Evolutionary conservation across 306 rosid species (phyloP).

Genomic region (Pterocarpus macrocarpus): DNA sequence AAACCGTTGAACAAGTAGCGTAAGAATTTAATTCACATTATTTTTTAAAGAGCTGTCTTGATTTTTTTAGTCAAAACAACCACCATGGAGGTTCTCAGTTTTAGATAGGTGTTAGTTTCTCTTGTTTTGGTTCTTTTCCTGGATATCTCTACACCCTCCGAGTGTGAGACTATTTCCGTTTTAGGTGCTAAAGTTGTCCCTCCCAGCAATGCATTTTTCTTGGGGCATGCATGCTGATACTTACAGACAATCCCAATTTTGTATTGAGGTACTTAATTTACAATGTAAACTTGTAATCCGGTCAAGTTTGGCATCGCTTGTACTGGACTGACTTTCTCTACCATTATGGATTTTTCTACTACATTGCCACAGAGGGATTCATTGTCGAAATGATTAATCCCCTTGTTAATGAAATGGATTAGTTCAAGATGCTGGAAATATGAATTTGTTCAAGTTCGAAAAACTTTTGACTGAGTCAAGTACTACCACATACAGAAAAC

Average conservation of each 20-base stretch:
- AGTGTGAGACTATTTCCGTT: not conserved
- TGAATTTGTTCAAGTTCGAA: not conserved
- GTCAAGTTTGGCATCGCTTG: not conserved
- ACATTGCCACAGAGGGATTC: constrained; percentile 3
- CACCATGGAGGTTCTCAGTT: constrained; percentile 23
- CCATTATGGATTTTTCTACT: not conserved
- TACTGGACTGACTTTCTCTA: not conserved
- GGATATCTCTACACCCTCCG: not conserved
- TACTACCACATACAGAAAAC: not conserved
- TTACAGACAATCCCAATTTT: constrained; percentile 39
- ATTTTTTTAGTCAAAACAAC: constrained; percentile 26
- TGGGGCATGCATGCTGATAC: constrained; percentile 14
- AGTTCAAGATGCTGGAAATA: not conserved
- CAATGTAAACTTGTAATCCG: not conserved
- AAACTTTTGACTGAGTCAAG: not conserved
- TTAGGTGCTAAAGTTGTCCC: not conserved
- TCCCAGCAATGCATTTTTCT: not conserved
- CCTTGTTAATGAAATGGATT: not conserved
- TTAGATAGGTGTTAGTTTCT: constrained; percentile 21
- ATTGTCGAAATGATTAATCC: not conserved
- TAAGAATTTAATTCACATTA: constrained; percentile 18
- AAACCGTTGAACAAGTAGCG: constrained; percentile 22
- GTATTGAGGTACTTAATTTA: constrained; percentile 24
- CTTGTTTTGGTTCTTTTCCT: not conserved
- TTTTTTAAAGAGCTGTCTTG: not conserved